Evolutionary conservation across 2,329 filamentous ascomycete species (phyloP), one percentile per base, ranked within the genome.

Genomic region (Huntiella savannae): DNA sequence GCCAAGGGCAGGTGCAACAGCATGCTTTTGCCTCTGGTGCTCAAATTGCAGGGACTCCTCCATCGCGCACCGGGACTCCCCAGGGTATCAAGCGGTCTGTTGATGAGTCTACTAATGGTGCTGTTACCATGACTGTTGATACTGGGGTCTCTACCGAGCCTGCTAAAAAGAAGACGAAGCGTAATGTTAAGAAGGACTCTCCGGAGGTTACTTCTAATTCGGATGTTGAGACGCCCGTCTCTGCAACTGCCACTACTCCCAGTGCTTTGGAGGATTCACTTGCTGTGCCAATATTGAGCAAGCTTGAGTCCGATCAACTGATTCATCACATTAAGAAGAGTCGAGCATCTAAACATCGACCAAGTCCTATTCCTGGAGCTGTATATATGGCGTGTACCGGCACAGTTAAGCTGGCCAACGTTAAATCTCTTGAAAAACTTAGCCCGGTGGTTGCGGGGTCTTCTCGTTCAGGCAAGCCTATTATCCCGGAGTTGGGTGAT

Each of bases 361-460:
- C 63, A 8, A 63, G 62, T 8, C 51, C 60, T 0, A 59, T 65
- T 28, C 60, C 59, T 33, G 64, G 63, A 2, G 56, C 65, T 3
- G 59, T 61, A 1, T 55, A 61, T 50, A 54, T 67, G 4, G 54
- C 61, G 2, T 62, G 58, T 32, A 58, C 61, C 16, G 62, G 58
- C 2, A 60, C 55, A n/a, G 55, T 60, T n/a, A 66, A 63, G 50
- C 55, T 67, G 40, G 59, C 64, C 33, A 55, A 59, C 1, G 62
- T 63, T 4, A 67, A 67, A 52, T 65, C 62, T 46, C 65, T 64
- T 46, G 64, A 67, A 40, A 66, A 66, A 50, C 55, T 67, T 33
- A 57, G 62, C 1, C 64, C 64, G 4, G 54, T 66, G 19, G 61
- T 67, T 12, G 63, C 64, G 5, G 50, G 63, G 15, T 62, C 64